Evolutionary conservation across 345 rosid species (phyloP).

Genomic region (Boechera divaricarpa): DNA sequence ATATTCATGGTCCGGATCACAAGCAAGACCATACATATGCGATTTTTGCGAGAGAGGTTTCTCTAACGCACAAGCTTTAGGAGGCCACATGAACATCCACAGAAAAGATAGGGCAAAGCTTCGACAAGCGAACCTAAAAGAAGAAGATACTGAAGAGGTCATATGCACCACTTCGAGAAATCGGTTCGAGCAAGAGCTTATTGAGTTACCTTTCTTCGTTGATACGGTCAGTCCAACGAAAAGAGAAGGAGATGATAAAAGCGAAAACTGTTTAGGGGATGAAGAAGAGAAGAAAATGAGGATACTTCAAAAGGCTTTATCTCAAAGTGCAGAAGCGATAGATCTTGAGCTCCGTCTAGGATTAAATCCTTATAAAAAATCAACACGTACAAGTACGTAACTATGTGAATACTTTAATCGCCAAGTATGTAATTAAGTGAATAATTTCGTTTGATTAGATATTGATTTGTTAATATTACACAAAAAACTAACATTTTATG

Average conservation of each 20-base stretch:
- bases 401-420: neutral
- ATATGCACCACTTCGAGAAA: conserved; percentile 27
- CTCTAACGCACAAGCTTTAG: conserved; percentile 93
- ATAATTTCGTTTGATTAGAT: conserved; percentile 25
- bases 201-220: conserved; percentile 36
- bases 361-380: conserved; percentile 39
- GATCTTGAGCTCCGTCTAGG: conserved; percentile 51
- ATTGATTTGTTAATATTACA: conserved; percentile 24
- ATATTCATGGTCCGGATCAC: conserved; percentile 41
- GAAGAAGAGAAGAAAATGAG: conserved; percentile 35
- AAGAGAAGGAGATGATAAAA: conserved; percentile 5
- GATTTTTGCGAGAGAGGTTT: conserved; percentile 86
- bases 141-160: conserved; percentile 27
- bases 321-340: conserved; percentile 37
- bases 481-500: conserved; percentile 30
- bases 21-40: conserved; percentile 62
- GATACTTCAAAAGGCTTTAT: conserved; percentile 17
- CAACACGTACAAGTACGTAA: conserved; percentile 41
- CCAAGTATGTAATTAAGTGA: conserved; percentile 18
- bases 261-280: neutral
- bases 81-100: conserved; percentile 95
- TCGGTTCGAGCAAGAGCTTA: conserved; percentile 33
- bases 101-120: conserved; percentile 58
- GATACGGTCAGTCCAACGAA: conserved; percentile 16
- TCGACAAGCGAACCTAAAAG: conserved; percentile 36